Conservation (phyloP, 805 yeast species). For the Yarrowia divulgata region DNA sequence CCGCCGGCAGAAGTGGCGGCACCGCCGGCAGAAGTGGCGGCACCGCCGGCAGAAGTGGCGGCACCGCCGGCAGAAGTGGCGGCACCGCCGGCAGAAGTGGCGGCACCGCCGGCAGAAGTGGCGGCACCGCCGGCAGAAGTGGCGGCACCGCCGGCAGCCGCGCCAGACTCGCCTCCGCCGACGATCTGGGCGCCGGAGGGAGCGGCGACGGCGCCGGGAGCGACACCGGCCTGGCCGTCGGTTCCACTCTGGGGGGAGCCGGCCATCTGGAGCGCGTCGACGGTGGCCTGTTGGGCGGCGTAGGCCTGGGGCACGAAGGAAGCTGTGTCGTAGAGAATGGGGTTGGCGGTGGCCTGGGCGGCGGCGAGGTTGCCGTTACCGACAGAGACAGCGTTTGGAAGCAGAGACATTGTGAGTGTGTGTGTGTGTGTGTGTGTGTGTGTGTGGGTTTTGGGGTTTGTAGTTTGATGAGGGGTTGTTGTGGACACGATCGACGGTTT, state of each 20-base stretch:
- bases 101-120: conserved; percentile 33
- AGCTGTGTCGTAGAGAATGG: conserved; percentile 36
- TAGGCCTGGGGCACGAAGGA: conserved; percentile 34
- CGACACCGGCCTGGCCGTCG: conserved; percentile 40
- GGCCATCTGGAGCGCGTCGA: conserved; percentile 39
- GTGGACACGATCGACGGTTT: conserved; percentile 1
- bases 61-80: conserved; percentile 34
- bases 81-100: conserved; percentile 34
- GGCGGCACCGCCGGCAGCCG: conserved; percentile 33
- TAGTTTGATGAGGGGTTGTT: not conserved
- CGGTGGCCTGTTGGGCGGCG: conserved; percentile 35
- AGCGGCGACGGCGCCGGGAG: conserved; percentile 49
- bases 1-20: conserved; percentile 36
- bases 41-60: conserved; percentile 33
- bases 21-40: conserved; percentile 33
- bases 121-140: conserved; percentile 36
- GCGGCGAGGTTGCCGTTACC: conserved; percentile 40
- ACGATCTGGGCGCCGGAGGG: conserved; percentile 51
- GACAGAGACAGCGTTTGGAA: conserved; percentile 40
- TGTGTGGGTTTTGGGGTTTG: not conserved
- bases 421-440: conserved; percentile 22
- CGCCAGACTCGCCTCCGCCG: conserved; percentile 26
- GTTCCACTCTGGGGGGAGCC: conserved; percentile 40
- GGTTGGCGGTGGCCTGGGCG: conserved; percentile 37
- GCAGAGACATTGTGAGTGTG: conserved; percentile 37